These are phyloP conservation scores for Discostella pseudostelligera DNA, from an alignment of 108 stramenopile species.

Conservation along the genomic window DNA sequence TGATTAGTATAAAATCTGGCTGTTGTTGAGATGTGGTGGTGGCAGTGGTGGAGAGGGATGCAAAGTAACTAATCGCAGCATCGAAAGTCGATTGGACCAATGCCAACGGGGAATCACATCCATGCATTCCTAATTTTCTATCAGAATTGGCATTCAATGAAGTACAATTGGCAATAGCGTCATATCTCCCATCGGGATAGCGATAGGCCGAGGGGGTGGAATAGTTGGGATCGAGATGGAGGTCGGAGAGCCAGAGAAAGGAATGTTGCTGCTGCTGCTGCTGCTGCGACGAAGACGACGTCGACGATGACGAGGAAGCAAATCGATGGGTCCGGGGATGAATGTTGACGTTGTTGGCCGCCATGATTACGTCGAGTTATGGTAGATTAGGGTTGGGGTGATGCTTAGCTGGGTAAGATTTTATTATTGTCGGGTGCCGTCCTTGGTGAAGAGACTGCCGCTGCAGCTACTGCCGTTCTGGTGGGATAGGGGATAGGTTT, in stretches of 20 bases:
- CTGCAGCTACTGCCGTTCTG: no score
- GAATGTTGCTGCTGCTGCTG: neutral
- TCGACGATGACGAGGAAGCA: no score
- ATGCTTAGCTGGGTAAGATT: no score
- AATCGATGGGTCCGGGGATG: no score
- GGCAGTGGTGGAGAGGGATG: neutral
- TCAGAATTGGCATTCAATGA: conserved; percentile 3
- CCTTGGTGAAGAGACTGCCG: no score
- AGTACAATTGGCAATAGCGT: conserved; percentile 6
- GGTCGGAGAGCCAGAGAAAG: conserved; percentile 73
- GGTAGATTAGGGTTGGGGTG: no score
- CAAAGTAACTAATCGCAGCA: conserved; percentile 1
- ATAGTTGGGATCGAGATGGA: conserved; percentile 71
- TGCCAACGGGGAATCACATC: conserved; percentile 32
- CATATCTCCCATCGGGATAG: neutral
- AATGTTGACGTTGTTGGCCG: neutral
- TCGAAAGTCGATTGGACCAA: conserved; percentile 28
- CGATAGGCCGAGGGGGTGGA: conserved; percentile 39
- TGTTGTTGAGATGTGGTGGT: no score
- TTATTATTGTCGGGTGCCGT: no score
- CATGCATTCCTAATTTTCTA: conserved; percentile 2
- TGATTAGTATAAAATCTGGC: conserved; percentile 50
- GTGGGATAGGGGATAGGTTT: no score
- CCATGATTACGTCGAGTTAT: no score
- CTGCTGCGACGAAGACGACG: no score